Evolutionary conservation across 2,329 filamentous ascomycete genomes (phyloP), one percentile per base, ranked within the genome.

Genomic region (Bipolaris gigantea): DNA sequence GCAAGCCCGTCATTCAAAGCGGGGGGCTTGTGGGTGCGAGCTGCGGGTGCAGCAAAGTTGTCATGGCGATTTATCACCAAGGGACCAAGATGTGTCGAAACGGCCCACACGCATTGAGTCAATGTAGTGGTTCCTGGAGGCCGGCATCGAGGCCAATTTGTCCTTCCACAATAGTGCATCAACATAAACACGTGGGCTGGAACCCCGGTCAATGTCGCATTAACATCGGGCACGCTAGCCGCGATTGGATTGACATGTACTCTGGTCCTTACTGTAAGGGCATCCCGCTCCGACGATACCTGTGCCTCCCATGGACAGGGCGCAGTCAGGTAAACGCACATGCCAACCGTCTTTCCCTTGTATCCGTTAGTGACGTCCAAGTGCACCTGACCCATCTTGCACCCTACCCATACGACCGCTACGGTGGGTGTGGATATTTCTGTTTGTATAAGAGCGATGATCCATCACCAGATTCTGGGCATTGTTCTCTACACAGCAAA

Each of bases 1-100:
- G 66, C 16, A 58, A 49, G 15, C 60, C 59, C n/a, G 35, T 71
- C 7, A 16, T 65, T 11, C 54, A 62, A 45, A 63, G 53, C 3
- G 63, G 65, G 65, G 42, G 62, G 56, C 9, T 11, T 68, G 18
- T 67, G 63, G 64, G 55, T 68, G 3, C 59, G 50, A 42, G 33
- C 69, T 9, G 57, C 60, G 18, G 55, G 53, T 21, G 55, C 53
- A 33, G 43, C 58, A 42, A 67, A 62, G 51, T 27, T 67, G 40
- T 67, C 35, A 55, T 33, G 23, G 32, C 33, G 9, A 15, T 19
- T 19, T 10, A 47, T 18, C 34, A 16, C 16, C 36, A 34, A 36
- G 34, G 23, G 19, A 33, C 50, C 38, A 52, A 36, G 23, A 16
- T 30, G 50, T 27, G 32, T 27, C 18, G 16, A 16, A 33, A 19